Evolutionary conservation across 352 stramenopile genomes (phyloP).

Genomic region (Phytophthora aleatoria): DNA sequence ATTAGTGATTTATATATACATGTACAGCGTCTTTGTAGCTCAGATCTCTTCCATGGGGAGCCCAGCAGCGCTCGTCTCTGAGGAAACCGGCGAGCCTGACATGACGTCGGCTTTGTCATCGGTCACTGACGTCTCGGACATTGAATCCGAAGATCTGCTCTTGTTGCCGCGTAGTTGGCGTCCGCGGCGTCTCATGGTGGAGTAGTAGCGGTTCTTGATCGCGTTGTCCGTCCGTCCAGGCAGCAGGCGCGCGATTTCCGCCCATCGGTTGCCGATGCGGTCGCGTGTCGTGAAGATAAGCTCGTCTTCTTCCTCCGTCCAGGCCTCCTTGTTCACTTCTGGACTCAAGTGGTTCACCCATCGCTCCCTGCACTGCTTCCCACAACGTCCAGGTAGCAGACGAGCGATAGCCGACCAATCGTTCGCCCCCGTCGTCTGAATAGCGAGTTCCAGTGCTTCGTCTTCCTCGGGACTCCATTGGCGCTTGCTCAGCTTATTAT

Average conservation of each 20-base stretch:
- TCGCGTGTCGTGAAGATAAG: slow-evolving; percentile 81
- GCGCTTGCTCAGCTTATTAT: slow-evolving; percentile 65
- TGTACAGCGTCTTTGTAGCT: slow-evolving; percentile 1
- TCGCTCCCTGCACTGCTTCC: slow-evolving; percentile 96
- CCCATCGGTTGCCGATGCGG: slow-evolving; percentile 96
- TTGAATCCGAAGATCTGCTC: slow-evolving; percentile 20
- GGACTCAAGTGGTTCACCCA: slow-evolving; percentile 98
- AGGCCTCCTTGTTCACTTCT: slow-evolving; percentile 94
- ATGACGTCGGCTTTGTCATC: slow-evolving; percentile 25
- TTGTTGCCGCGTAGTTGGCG: slow-evolving; percentile 54
- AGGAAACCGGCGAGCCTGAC: slow-evolving; percentile 28
- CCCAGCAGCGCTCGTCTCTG: slow-evolving; percentile 23
- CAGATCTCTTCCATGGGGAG: slow-evolving; percentile 19
- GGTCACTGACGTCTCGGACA: slow-evolving; percentile 21
- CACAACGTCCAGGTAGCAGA: slow-evolving; percentile 92
- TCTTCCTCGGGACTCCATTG: slow-evolving; percentile 73
- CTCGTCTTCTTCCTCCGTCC: slow-evolving; percentile 93
- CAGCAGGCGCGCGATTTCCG: slow-evolving; percentile 95
- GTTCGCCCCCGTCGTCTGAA: slow-evolving; percentile 60
- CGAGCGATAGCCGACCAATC: slow-evolving; percentile 95
- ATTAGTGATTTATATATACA: slow-evolving; percentile 14
- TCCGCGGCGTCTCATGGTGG: slow-evolving; percentile 70
- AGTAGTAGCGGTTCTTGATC: slow-evolving; percentile 97
- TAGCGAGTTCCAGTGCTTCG: slow-evolving; percentile 51
- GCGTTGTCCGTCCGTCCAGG: slow-evolving; percentile 95